Evolutionary conservation across 2,329 filamentous ascomycete species (phyloP).

Genomic region (Beauveria asiatica): DNA sequence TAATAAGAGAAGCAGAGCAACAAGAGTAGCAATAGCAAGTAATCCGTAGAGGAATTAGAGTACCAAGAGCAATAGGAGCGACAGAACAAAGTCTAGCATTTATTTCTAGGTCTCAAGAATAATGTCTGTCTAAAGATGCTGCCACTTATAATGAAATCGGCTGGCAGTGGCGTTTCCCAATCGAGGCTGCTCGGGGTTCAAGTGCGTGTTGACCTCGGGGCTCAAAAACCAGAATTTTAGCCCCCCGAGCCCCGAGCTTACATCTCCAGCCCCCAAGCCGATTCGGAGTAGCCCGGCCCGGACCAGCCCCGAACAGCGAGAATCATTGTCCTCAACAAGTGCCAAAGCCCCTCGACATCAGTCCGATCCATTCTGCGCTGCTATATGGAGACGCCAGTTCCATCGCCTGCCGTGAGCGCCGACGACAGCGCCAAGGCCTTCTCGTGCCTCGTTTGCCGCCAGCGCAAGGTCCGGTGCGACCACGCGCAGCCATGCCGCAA

Average conservation of each 20-base stretch:
- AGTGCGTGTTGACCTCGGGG: background rate
- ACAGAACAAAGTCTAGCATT: background rate
- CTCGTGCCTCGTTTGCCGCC: constrained; percentile 29
- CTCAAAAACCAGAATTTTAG: background rate
- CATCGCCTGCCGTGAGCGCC: background rate
- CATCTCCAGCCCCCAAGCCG: background rate
- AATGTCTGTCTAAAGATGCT: too few species aligned
- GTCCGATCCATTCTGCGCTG: too few species aligned
- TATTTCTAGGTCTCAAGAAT: too few species aligned
- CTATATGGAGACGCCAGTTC: background rate
- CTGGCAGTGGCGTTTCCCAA: background rate
- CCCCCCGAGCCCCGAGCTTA: constrained; percentile 9
- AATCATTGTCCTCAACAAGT: too few species aligned
- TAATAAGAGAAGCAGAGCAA: too few species aligned
- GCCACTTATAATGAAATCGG: background rate
- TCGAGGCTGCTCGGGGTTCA: background rate
- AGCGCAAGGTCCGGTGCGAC: constrained; percentile 35
- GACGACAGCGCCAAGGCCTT: constrained; percentile 1
- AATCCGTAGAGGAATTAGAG: too few species aligned
- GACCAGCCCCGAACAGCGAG: background rate
- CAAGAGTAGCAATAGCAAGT: too few species aligned
- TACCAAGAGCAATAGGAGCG: background rate
- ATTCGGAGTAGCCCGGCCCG: background rate
- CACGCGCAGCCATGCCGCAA: constrained; percentile 33
- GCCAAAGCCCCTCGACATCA: too few species aligned